Percentiles rank a stretch among this genome's conserved stretches.
Evolutionary conservation across 768 basidiomycete species (phyloP).

Genomic region (Xanthoconium stramineum): DNA sequence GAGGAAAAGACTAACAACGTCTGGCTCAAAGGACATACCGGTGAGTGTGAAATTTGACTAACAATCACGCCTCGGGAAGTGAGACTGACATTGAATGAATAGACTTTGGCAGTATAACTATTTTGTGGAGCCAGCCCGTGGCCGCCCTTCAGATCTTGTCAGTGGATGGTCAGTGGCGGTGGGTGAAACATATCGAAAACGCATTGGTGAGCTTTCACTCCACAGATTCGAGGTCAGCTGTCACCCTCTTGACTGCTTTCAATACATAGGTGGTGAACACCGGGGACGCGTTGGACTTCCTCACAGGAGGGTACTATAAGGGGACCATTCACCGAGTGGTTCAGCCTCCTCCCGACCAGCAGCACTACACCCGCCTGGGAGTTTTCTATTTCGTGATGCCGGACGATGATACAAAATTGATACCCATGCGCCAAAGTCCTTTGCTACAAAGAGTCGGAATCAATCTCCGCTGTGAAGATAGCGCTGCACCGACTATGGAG

Average conservation of each 20-base stretch:
- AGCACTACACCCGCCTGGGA: conserved; percentile 46
- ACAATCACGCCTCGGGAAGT: neutral
- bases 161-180: conserved; percentile 51
- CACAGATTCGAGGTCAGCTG: neutral
- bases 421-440: conserved; percentile 45
- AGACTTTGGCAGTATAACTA: conserved; percentile 56
- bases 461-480: conserved; percentile 34
- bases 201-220: conserved; percentile 40
- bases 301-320: conserved; percentile 58
- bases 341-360: conserved; percentile 55
- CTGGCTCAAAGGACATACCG: conserved; percentile 61
- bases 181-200: conserved; percentile 57
- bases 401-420: conserved; percentile 47
- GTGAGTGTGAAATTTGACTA: conserved; percentile 22
- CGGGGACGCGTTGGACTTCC: conserved; percentile 57
- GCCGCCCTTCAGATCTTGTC: conserved; percentile 55
- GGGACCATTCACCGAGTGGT: conserved; percentile 61
- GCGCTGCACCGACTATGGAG: conserved; percentile 48
- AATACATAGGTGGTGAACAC: conserved; percentile 51
- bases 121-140: conserved; percentile 61
- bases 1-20: conserved; percentile 50
- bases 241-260: neutral
- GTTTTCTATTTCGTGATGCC: conserved; percentile 56
- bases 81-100: neutral
- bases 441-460: conserved; percentile 47